Percentiles rank a stretch among this genome's conserved stretches.
phyloP scores from a whole-genome alignment of 1,284 basidiomycete genomes.

The Ustilago bromivora region DNA sequence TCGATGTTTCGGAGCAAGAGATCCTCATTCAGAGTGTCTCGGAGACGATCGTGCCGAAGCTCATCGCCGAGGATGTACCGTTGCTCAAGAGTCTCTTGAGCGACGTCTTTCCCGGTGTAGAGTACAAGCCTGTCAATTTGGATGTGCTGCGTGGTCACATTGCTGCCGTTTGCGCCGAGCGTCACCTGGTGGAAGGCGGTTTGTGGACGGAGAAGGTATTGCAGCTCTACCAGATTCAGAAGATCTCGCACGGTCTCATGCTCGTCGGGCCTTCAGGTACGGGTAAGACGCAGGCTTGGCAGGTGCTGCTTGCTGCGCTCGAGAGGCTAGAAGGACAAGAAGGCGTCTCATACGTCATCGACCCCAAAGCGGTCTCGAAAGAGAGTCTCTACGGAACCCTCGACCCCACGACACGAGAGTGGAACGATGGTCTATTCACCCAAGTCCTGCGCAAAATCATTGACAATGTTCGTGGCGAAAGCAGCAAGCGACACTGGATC shows the following conservation, averaged over 20 bases:
- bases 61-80: slow-evolving; percentile 96
- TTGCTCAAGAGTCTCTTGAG: slow-evolving; percentile 91
- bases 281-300: slow-evolving; percentile 98
- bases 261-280: slow-evolving; percentile 98
- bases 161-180: slow-evolving; percentile 85
- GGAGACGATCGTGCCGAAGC: slow-evolving; percentile 97
- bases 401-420: slow-evolving; percentile 96
- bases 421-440: slow-evolving; percentile 99
- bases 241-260: slow-evolving; percentile 99
- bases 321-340: slow-evolving; percentile 92
- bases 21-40: slow-evolving; percentile 99
- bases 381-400: slow-evolving; percentile 97
- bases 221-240: slow-evolving; percentile 98
- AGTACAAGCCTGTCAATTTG: slow-evolving; percentile 88
- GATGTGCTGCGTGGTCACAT: slow-evolving; percentile 87
- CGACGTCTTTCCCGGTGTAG: slow-evolving; percentile 97
- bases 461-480: slow-evolving; percentile 97
- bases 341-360: slow-evolving; percentile 94
- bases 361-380: slow-evolving; percentile 99
- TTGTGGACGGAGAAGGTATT: slow-evolving; percentile 95
- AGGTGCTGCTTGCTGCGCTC: slow-evolving; percentile 88
- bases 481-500: slow-evolving; percentile 97
- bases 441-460: slow-evolving; percentile 97
- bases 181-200: slow-evolving; percentile 84
- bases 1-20: slow-evolving; percentile 84